Base-by-base conservation (phyloP, 768 basidiomycete genomes). In the Saitozyma sp. region DNA sequence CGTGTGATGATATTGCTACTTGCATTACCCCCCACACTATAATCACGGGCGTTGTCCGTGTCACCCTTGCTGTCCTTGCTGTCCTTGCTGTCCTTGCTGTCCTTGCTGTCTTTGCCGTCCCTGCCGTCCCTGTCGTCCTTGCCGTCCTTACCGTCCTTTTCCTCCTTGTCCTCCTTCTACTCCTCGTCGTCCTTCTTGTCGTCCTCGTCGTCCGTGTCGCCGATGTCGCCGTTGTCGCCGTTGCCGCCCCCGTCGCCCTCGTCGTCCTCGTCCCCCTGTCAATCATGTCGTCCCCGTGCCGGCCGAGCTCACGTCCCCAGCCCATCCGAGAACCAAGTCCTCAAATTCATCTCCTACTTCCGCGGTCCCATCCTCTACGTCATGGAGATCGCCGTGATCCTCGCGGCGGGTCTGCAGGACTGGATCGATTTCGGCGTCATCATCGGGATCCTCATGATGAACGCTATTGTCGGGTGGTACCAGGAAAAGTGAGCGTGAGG, bases 381-480 rank as follows among this genome's bases (percentile, higher is more conserved):
- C 42, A 84, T 84, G 83, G 83, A 84, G 64, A 65, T 84, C 39
- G 83, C 83, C 1, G 83, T 83, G 50, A 50, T 82, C 17, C 79
- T 84, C 17, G 74, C 83, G 37, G 83, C 80, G 29, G 83, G 83
- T 66, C 75, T 84, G 10, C 75, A 75, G 54, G 82, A 83, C 67
- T 84, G 83, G 83, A 81, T 83, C 56, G 82, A 83, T 62, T 82
- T 84, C 60, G 83, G 83, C 63, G 83, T 84, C 52, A 84, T 83
- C 59, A 82, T 83, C 53, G 68, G 46, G 14, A 64, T 63, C 50
- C 62, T 63, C 57, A 53, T 71, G 40, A 61, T 75, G 61, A 84
- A 84, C 73, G 83, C 83, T 40, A 71, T 79, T 45, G 82, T 83
- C 49, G 81, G 81, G 0, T 83, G 83, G 83, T 83, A 82, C 56